phyloP scores from a whole-genome alignment of 352 stramenopile genomes.

The Phytophthora aleatoria region DNA sequence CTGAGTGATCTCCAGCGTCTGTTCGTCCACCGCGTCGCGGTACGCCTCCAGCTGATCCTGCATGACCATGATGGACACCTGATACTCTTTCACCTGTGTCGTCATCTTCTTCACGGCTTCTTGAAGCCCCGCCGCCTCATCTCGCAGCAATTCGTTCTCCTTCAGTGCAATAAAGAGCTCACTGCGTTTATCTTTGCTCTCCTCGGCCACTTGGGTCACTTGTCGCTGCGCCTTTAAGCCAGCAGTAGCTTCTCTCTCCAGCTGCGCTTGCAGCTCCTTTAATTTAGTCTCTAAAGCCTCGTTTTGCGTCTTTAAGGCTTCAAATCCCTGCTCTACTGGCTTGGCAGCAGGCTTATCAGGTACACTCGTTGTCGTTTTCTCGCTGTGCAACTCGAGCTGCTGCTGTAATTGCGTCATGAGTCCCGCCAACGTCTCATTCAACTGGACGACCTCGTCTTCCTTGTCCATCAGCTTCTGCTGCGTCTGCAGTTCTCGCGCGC shows the following conservation, averaged over 20 bases:
- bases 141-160: constrained; percentile 68
- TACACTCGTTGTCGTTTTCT: neutral
- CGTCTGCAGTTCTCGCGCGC: constrained; percentile 13
- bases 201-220: constrained; percentile 37
- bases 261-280: constrained; percentile 39
- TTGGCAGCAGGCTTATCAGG: constrained; percentile 1
- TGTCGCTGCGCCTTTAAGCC: constrained; percentile 40
- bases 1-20: constrained; percentile 69
- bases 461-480: constrained; percentile 25
- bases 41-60: constrained; percentile 63
- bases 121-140: constrained; percentile 42
- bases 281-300: constrained; percentile 42
- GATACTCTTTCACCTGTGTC: constrained; percentile 47
- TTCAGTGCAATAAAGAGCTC: constrained; percentile 70
- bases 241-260: constrained; percentile 41
- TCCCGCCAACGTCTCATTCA: constrained; percentile 23
- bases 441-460: constrained; percentile 30
- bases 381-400: constrained; percentile 8
- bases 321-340: constrained; percentile 20
- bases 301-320: constrained; percentile 44
- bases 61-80: constrained; percentile 45
- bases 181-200: constrained; percentile 53
- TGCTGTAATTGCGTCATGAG: constrained; percentile 31
- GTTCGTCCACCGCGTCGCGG: constrained; percentile 60
- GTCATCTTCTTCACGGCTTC: constrained; percentile 42